phyloP scores from a whole-genome alignment of 768 basidiomycete genomes.

The Scleroderma bovista region DNA sequence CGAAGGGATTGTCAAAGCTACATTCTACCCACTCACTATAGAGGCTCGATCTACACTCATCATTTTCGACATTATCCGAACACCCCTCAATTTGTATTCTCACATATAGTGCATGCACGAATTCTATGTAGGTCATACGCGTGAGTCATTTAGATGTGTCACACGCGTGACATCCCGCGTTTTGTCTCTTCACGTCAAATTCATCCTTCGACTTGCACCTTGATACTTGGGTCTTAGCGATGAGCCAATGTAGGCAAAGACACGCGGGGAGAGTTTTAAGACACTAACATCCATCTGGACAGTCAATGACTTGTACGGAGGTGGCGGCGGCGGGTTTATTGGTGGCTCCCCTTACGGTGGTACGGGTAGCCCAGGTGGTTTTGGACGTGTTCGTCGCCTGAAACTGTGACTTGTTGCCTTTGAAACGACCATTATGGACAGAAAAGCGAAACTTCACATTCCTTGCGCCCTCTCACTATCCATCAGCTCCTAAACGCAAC shows the following conservation, averaged over 20 bases:
- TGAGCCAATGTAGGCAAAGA: conserved; percentile 39
- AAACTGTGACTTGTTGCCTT: neutral
- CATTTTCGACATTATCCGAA: conserved; percentile 3
- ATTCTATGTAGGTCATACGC: conserved; percentile 1
- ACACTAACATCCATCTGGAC: neutral
- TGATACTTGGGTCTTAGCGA: conserved; percentile 12
- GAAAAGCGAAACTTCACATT: conserved; percentile 36
- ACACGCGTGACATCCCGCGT: conserved; percentile 23
- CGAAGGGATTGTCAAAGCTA: conserved; percentile 61
- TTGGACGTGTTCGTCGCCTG: conserved; percentile 33
- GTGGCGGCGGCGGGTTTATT: conserved; percentile 46
- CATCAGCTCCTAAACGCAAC: conserved; percentile 67
- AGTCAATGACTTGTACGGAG: conserved; percentile 39
- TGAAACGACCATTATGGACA: conserved; percentile 11
- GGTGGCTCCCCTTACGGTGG: conserved; percentile 57
- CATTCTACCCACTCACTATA: conserved; percentile 32
- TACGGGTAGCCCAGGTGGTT: conserved; percentile 55
- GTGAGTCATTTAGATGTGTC: conserved; percentile 12
- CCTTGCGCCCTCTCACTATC: conserved; percentile 71
- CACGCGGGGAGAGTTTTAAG: neutral
- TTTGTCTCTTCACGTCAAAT: conserved; percentile 15
- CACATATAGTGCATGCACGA: neutral
- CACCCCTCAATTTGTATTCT: conserved; percentile 25
- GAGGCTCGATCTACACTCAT: neutral
- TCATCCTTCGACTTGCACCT: conserved; percentile 2